Evolutionary conservation across 805 yeast species (phyloP).

Genomic region (Vanderwaltozyma tropicalis): DNA sequence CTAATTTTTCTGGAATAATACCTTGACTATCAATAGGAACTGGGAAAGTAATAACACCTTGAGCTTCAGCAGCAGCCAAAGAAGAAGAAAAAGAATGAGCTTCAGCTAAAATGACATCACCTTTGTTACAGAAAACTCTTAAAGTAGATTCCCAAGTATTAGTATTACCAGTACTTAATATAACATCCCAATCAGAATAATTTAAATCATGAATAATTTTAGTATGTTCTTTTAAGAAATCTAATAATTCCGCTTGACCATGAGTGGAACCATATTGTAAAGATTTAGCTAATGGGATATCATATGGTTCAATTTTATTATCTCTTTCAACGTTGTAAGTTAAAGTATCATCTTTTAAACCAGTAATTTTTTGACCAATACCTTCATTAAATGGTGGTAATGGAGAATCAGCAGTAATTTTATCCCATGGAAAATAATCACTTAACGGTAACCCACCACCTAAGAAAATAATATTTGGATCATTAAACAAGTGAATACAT

Average conservation of each 20-base stretch:
- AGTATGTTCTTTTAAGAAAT: constrained; percentile 71
- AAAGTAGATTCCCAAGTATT: constrained; percentile 77
- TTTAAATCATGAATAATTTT: constrained; percentile 35
- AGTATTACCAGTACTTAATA: constrained; percentile 78
- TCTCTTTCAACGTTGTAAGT: constrained; percentile 19
- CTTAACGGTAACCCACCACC: constrained; percentile 95
- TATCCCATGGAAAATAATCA: constrained; percentile 87
- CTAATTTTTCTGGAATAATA: constrained; percentile 62
- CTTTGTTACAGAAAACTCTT: constrained; percentile 65
- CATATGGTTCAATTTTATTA: constrained; percentile 39
- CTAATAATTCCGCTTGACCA: constrained; percentile 64
- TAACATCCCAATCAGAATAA: constrained; percentile 61
- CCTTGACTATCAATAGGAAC: constrained; percentile 74
- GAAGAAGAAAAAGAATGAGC: constrained; percentile 78
- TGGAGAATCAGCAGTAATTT: constrained; percentile 59
- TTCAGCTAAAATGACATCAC: constrained; percentile 77
- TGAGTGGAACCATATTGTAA: constrained; percentile 84
- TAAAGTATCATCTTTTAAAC: constrained; percentile 20
- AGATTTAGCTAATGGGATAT: constrained; percentile 71
- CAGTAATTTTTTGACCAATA: constrained; percentile 49
- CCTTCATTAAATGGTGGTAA: constrained; percentile 73
- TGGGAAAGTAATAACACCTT: constrained; percentile 59
- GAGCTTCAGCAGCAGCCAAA: constrained; percentile 67
- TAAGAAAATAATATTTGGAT: constrained; percentile 72
- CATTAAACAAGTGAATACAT: constrained; percentile 65